Percentiles rank a stretch among this genome's conserved stretches.
These are phyloP conservation scores for Thraustotheca clavata DNA, from an alignment of 352 stramenopile species.

Conservation along the genomic window DNA sequence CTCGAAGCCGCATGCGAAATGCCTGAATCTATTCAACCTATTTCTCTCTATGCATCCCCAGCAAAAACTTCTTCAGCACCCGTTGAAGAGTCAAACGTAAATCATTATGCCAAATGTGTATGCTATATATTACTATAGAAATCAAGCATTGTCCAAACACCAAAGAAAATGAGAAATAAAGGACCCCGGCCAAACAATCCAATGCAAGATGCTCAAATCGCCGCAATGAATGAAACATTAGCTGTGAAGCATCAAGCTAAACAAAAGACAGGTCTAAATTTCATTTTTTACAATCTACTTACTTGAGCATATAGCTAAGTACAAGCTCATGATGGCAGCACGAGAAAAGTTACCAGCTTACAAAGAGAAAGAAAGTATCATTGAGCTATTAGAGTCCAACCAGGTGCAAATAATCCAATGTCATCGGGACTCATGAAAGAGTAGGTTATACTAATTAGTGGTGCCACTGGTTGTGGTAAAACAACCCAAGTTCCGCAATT, in stretches of 20 bases:
- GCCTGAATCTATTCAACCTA: constrained; percentile 6
- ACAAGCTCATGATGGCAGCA: constrained; percentile 48
- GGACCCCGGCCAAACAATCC: background rate
- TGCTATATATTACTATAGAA: too few relatives aligned
- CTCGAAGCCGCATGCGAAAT: constrained; percentile 48
- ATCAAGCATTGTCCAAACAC: too few relatives aligned
- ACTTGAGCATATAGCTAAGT: constrained; percentile 40
- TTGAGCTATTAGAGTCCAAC: constrained; percentile 23
- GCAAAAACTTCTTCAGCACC: constrained; percentile 23
- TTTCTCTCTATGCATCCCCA: constrained; percentile 25
- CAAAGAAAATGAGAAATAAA: background rate
- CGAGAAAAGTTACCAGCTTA: constrained; percentile 51
- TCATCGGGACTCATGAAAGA: constrained; percentile 32
- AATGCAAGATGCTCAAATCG: background rate
- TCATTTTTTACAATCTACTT: constrained; percentile 24
- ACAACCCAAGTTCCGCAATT: constrained; percentile 97
- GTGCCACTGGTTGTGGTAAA: constrained; percentile 93
- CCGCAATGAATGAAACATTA: background rate
- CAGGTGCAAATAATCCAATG: constrained; percentile 1
- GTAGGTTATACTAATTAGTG: constrained; percentile 93
- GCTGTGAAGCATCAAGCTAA: constrained; percentile 18
- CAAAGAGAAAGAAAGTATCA: constrained; percentile 45
- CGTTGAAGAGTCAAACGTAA: background rate
- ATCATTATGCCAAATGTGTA: too few relatives aligned
- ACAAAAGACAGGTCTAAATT: background rate